A percentile compares a stretch with the other conserved stretches of the same genome.
These are phyloP conservation scores for Phytophthora parvispora DNA, from an alignment of 352 stramenopile species.

Conservation along the genomic window DNA sequence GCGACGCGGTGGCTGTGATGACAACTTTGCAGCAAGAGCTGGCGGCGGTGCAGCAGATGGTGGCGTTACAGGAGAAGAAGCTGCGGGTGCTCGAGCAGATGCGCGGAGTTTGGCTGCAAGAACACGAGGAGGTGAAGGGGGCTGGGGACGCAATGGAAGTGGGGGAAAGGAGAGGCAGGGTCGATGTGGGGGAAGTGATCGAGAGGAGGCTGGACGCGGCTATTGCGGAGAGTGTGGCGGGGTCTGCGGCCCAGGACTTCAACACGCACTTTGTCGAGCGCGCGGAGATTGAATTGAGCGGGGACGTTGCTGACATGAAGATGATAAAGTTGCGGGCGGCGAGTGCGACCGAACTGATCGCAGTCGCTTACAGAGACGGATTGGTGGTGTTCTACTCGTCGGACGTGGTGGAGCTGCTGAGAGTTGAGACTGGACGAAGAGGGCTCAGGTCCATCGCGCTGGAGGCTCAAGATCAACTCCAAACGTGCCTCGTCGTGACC, in stretches of 20 bases:
- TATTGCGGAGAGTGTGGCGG: neutral
- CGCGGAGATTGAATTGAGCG: constrained; percentile 3
- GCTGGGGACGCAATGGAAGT: neutral
- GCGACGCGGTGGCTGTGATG: neutral
- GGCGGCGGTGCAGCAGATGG: constrained; percentile 43
- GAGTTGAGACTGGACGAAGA: constrained; percentile 3
- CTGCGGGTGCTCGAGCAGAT: constrained; percentile 44
- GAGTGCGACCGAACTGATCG: constrained; percentile 45
- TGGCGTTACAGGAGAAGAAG: constrained; percentile 55
- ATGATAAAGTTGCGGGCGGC: constrained; percentile 45
- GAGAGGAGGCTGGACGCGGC: constrained; percentile 33
- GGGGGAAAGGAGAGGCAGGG: neutral
- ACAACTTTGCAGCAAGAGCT: constrained; percentile 41
- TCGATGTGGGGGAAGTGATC: constrained; percentile 15
- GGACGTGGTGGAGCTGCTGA: constrained; percentile 26
- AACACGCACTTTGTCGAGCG: constrained; percentile 58
- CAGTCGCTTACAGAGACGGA: constrained; percentile 36
- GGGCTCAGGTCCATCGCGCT: constrained; percentile 23
- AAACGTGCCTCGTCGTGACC: constrained; percentile 27
- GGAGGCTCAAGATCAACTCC: constrained; percentile 18
- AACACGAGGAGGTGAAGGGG: constrained; percentile 14
- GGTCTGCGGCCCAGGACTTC: constrained; percentile 23
- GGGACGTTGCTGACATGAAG: constrained; percentile 47
- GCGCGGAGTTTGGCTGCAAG: constrained; percentile 21
- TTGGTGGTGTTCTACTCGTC: constrained; percentile 47